Base-by-base conservation (phyloP, 2,329 filamentous ascomycete species). In the Bertia moriformis region DNA sequence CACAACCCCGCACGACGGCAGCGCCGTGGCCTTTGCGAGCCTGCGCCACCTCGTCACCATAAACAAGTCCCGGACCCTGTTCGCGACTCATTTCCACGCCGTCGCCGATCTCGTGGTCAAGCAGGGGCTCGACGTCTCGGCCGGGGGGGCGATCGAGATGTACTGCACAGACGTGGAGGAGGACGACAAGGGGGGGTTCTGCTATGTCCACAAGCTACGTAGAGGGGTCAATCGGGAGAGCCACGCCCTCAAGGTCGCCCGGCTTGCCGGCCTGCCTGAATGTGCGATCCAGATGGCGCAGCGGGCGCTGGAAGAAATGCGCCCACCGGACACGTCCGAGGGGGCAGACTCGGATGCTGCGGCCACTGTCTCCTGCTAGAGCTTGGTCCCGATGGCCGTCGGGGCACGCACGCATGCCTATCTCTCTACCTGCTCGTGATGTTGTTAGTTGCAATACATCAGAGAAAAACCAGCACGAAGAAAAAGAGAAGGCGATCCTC, bases 181-280 rank as follows among this genome's bases (percentile, higher is more conserved):
- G 54, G 78, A 83, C 38, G 65, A 62, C 4, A 59, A 66, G 0
- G 72, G 74, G 1, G 77, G 77, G 0, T 98, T 95, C 55, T 76
- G 82, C 32, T 98, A 93, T 61, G 70, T 93, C 40, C 88, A 98
- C 61, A 81, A 71, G 47, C 59, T 98, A 57, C 73, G 74, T 40
- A 76, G 69, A 54, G 91, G 91, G 0, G 74, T 94, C 41, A 98
- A 96, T 58, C 72, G 78, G 39, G 67, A 82, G 46, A 93, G 85
- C 44, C 91, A 98, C 61, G 91, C 93, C 14, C 63, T 98, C 43
- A 96, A 95, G 53, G 91, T 98, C n/a, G 91, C 91, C 2, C 71
- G 71, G 45, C 62, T 96, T 47, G 93, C 91, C 4, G 88, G 86
- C 1, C 51, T 95, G 48, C 88, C 88, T 1, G 73, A 78, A 43